Conservation (phyloP, 2,329 filamentous ascomycete genomes). For the Penicillium sp. region DNA sequence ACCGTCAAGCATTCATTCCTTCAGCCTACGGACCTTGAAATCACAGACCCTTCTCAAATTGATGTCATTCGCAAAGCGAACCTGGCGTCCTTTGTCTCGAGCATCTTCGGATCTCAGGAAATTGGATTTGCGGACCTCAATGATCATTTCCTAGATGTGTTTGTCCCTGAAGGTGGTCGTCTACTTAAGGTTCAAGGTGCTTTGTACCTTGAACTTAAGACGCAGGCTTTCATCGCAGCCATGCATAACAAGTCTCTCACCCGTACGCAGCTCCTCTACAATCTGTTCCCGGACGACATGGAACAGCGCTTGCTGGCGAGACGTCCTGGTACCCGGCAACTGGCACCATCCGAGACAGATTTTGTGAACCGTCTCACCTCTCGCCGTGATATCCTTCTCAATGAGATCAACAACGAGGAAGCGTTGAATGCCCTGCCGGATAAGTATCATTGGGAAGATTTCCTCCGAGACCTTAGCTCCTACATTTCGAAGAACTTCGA, state of each 20-base stretch:
- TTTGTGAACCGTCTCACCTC: constrained; percentile 57
- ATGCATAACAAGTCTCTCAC: constrained; percentile 57
- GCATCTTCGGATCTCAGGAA: constrained; percentile 63
- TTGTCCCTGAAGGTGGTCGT: constrained; percentile 59
- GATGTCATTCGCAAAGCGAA: constrained; percentile 65
- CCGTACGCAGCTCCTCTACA: constrained; percentile 57
- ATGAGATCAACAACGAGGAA: constrained; percentile 54
- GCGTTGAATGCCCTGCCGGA: constrained; percentile 53
- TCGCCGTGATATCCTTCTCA: constrained; percentile 58
- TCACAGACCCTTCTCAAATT: constrained; percentile 54
- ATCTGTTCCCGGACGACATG: constrained; percentile 60
- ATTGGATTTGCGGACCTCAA: constrained; percentile 65
- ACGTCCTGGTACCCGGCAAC: constrained; percentile 54
- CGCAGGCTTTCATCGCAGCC: constrained; percentile 65
- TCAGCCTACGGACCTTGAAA: constrained; percentile 53
- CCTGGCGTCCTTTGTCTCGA: constrained; percentile 63
- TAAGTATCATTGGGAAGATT: constrained; percentile 65
- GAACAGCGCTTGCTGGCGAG: constrained; percentile 54
- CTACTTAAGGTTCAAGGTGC: constrained; percentile 61
- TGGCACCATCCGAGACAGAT: constrained; percentile 60
- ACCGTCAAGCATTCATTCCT: constrained; percentile 57
- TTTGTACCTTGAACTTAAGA: constrained; percentile 65
- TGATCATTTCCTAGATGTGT: constrained; percentile 63
- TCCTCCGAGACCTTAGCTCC: constrained; percentile 58
- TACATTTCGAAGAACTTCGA: constrained; percentile 62